Base-by-base conservation (phyloP, 2,329 filamentous ascomycete genomes). In the Fusarium sp. region DNA sequence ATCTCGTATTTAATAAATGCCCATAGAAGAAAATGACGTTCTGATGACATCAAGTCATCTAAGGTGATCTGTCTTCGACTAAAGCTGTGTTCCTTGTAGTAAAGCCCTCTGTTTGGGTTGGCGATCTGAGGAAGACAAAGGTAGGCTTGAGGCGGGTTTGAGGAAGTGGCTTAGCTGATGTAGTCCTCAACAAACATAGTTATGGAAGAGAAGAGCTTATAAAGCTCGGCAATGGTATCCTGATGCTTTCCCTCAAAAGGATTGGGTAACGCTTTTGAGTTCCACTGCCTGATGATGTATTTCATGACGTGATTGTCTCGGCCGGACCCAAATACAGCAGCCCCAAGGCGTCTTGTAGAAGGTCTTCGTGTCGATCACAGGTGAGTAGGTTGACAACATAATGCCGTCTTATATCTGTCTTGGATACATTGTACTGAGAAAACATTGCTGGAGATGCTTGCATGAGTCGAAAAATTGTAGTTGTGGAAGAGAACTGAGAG, bases 111-210 rank as follows among this genome's bases (percentile, higher is more conserved):
- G 9, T 12, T 39, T 13, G 26, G 35, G 24, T 26, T 10, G 11
- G 18, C 12, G 38, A 63, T 35, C 9, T 28, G n/a, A 48, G 36
- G 69, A 28, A 72, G 72, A 36, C 45, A 62, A 22, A 65, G 51
- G 15, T 69, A 75, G 6, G 48, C 55, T 28, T 44, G n/a, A 4
- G 70, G 49, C 7, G 62, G 63, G 22, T 45, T 47, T 2, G 41
- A 11, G 5, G 72, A 44, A 5, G 58, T 67, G 20, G 66, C 72
- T n/a, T 75, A 72, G 10, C 61, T 64, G 20, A 75, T 35, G 28
- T 69, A 75, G 38, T 75, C 72, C 36, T 73, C 72, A 1, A 72
- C 48, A 11, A 75, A 72, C 3, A 66, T 24, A 5, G 51, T n/a
- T 5, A 75, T 18, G 2, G 61, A 56, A 7, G 57, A 49, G 11